Evolutionary conservation across 2,329 filamentous ascomycete genomes (phyloP), one percentile per base, ranked within the genome.

Genomic region (Geoglossum cookeanum): DNA sequence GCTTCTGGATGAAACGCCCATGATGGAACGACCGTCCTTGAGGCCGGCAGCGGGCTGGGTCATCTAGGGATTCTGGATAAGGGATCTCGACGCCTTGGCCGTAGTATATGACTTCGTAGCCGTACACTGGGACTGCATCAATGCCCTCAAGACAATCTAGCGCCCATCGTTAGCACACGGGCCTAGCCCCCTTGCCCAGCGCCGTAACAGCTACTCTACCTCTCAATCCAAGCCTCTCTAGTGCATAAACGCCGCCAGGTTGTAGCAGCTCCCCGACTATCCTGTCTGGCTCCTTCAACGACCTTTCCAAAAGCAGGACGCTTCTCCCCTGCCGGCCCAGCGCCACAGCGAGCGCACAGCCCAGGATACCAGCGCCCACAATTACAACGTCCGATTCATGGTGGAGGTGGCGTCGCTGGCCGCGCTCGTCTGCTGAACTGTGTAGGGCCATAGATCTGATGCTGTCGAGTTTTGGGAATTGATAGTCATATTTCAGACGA

Each of bases 221-320:
- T 57, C 75, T 76, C 61, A 98, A 72, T 2, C 92, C 92, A 55
- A 98, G 74, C 67, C 86, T 81, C 65, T 83, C 78, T 64, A 98
- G 75, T 6, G 92, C 86, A 56, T 80, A 75, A 37, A 95, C 83
- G 55, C 92, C 92, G 55, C 92, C 92, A 0, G 92, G 92, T 71
- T 98, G 92, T 64, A 98, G 74, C 62, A 98, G 73, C 73, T 98
- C 92, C 64, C 92, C 92, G 53, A 98, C 89, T 63, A 98, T 98
- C 61, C 92, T 83, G 72, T 97, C 85, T 22, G 92, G 92, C 73
- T 97, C 85, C 70, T 88, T 88, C 71, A 97, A 75, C 71, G 82
- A 94, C 65, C 80, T 80, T 73, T 98, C 92, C 55, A 98, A 79
- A 55, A 98, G 74, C 30, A 97, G 78, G 30, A 98, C 90, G 68